phyloP scores from a whole-genome alignment of 2,329 filamentous ascomycete species.

The Septoria linicola region DNA sequence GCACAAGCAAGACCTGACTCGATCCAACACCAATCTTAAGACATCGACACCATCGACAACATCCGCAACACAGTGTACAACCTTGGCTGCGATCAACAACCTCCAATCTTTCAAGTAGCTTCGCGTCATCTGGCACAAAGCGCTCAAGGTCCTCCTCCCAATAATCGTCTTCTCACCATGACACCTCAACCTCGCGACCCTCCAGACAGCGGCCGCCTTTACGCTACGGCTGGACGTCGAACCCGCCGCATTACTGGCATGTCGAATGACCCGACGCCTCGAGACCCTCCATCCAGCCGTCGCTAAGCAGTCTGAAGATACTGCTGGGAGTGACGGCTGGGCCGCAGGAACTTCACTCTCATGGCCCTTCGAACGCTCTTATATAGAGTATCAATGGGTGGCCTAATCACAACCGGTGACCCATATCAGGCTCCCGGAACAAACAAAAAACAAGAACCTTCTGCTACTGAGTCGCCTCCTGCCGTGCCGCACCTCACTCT shows the following conservation, averaged over 20 bases:
- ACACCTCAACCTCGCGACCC: not conserved
- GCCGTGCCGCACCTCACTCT: not conserved
- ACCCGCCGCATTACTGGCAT: not conserved
- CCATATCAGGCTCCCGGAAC: slow-evolving; percentile 1
- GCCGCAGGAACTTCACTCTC: slow-evolving; percentile 11
- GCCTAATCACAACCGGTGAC: slow-evolving; percentile 4
- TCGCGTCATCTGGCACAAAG: not conserved
- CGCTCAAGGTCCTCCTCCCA: slow-evolving; percentile 9
- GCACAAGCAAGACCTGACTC: not conserved
- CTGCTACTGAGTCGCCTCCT: not conserved
- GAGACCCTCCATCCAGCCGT: slow-evolving; percentile 10
- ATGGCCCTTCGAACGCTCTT: not conserved
- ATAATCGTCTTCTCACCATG: slow-evolving; percentile 2
- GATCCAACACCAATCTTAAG: not conserved
- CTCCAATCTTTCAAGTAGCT: not conserved
- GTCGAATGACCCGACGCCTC: slow-evolving; percentile 2
- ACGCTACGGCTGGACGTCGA: slow-evolving; percentile 1
- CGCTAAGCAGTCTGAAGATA: not conserved
- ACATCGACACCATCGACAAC: not conserved
- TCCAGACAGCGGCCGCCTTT: slow-evolving; percentile 4
- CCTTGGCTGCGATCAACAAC: slow-evolving; percentile 4
- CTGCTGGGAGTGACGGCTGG: slow-evolving; percentile 11
- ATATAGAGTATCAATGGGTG: not conserved
- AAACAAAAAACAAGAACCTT: not conserved
- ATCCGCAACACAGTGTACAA: slow-evolving; percentile 1